Conservation (phyloP, 2,329 filamentous ascomycete genomes). For the Colletotrichum karsti region DNA sequence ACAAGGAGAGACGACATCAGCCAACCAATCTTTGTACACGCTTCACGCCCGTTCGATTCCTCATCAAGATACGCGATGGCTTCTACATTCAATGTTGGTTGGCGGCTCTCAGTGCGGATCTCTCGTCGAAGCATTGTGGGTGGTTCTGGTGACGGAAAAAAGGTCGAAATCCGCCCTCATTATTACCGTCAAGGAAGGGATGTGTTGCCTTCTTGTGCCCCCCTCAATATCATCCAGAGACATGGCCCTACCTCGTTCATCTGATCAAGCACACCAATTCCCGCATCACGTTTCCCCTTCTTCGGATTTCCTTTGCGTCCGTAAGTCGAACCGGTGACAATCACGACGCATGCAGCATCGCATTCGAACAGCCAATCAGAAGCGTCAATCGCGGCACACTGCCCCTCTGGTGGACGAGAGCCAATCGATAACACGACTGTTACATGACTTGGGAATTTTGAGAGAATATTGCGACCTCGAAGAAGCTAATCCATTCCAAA, state of each 20-base stretch:
- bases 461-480: neutral
- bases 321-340: neutral
- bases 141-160: neutral
- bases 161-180: too few relatives aligned
- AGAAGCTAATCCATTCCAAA: neutral
- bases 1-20: neutral
- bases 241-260: neutral
- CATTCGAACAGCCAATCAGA: slow-evolving; percentile 27
- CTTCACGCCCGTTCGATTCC: neutral
- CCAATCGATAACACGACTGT: slow-evolving; percentile 10
- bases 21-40: neutral
- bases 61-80: too few relatives aligned
- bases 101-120: too few relatives aligned
- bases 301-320: neutral
- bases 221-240: neutral
- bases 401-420: slow-evolving; percentile 14
- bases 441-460: neutral
- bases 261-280: neutral
- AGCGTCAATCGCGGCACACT: slow-evolving; percentile 22
- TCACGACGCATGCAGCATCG: neutral
- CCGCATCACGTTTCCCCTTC: neutral
- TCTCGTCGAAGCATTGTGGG: too few relatives aligned
- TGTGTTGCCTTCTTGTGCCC: neutral
- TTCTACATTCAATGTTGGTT: too few relatives aligned
- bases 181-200: neutral